Evolutionary conservation across 352 stramenopile species (phyloP), one percentile per base, ranked within the genome.

Genomic region (Ochromonadaceae sp.): DNA sequence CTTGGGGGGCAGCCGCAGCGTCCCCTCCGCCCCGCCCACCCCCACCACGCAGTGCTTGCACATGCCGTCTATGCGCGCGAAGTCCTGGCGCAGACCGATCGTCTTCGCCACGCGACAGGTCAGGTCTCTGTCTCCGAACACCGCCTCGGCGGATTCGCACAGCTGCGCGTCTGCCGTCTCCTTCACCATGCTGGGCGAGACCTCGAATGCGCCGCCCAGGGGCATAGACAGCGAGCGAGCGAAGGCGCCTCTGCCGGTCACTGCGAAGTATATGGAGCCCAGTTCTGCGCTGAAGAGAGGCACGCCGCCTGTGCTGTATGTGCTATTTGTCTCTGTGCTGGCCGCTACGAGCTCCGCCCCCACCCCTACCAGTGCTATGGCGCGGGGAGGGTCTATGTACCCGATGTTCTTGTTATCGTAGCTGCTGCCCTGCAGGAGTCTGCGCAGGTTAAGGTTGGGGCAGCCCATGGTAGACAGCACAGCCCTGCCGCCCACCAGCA

Each of bases 11-110:
- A 69, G 4, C 39, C 62, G 34, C 26, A 70, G 35, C 31, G 20
- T 66, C 10, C 25, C 4, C 42, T 84, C 73, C 15, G 69, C 76
- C 34, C 70, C 70, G 34, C 73, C 78, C 30, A 68, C 35, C 31
- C 76, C 76, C n/a, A 83, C 50, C 15, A 83, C 26, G 12, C 72
- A 73, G 60, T 80, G 74, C 43, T 82, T 83, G 2, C 67, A 75
- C 72, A 81, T 74, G 14, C 66, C 71, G 67, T 83, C 77, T 39
- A 83, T 71, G 26, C 70, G 26, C 28, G 57, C 36, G 17, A 38
- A 62, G 34, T 55, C 32, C 15, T 20, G 28, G 28, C 15, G 0
- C 20, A 65, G n/a, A 32, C 57, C 2, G 12, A 65, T 32, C 25
- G 35, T 22, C 1, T 17, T 60, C 17, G 31, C 39, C 20, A 57